phyloP scores from a whole-genome alignment of 345 rosid genomes.

The Melaleuca quinquenervia region DNA sequence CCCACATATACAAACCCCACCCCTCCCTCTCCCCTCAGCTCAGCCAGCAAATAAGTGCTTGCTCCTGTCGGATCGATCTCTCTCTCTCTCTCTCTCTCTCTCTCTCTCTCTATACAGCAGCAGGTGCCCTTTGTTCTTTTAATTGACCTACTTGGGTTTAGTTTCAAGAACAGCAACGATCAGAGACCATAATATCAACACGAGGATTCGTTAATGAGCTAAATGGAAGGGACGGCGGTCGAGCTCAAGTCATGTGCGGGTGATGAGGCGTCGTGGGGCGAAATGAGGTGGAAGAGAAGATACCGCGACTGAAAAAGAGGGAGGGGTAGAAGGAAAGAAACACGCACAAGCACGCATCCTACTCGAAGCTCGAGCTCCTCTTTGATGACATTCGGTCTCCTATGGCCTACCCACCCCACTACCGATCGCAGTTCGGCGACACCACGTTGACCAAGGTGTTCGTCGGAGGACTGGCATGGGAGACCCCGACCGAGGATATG shows the following conservation, averaged over 20 bases:
- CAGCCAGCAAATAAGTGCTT: conserved; percentile 44
- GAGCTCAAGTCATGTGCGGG: neutral
- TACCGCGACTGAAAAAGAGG: neutral
- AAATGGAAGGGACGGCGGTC: neutral
- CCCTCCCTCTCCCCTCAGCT: conserved; percentile 6
- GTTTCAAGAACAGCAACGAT: neutral
- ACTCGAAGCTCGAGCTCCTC: neutral
- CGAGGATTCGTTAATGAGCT: neutral
- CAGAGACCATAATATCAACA: neutral
- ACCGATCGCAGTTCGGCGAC: conserved; percentile 93
- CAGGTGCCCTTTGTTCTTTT: neutral
- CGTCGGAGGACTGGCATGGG: conserved; percentile 96
- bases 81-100: neutral
- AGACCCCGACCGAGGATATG: conserved; percentile 85
- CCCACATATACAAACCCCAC: conserved; percentile 14
- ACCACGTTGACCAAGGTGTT: conserved; percentile 83
- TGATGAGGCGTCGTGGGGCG: neutral
- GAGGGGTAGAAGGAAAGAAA: conserved; percentile 5
- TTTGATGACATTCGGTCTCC: neutral
- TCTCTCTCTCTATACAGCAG: neutral
- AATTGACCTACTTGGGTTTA: neutral
- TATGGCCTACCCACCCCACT: conserved; percentile 50
- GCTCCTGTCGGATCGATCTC: conserved; percentile 34
- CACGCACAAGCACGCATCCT: neutral
- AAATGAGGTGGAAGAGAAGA: neutral